phyloP scores from a whole-genome alignment of 768 basidiomycete species.

The Lactarius quietus region DNA sequence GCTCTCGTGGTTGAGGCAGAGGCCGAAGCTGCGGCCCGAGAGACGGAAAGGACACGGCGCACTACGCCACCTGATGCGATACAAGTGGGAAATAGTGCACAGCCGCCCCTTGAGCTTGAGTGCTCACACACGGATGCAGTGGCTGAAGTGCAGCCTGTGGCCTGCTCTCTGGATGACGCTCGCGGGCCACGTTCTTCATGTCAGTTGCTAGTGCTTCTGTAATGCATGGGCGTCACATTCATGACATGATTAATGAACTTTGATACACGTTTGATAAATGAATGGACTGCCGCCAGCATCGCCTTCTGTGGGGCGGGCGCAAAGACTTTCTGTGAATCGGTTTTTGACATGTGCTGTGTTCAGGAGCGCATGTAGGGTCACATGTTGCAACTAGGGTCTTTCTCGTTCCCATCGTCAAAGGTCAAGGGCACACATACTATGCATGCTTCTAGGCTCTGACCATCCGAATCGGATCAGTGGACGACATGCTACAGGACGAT shows the following conservation, averaged over 20 bases:
- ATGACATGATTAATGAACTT: background rate
- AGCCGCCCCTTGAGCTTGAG: background rate
- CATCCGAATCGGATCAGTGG: background rate
- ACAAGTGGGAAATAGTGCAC: background rate
- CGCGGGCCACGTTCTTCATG: background rate
- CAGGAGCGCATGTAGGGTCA: background rate
- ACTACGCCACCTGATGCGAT: background rate
- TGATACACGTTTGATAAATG: background rate
- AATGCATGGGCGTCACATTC: background rate
- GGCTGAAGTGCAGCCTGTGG: background rate
- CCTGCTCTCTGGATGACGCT: constrained; percentile 6
- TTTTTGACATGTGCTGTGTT: background rate
- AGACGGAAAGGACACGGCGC: constrained; percentile 13
- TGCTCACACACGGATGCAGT: background rate
- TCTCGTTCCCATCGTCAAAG: no score
- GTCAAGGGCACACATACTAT: no score
- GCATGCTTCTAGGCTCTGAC: background rate
- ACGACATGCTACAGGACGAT: background rate
- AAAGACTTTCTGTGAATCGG: background rate
- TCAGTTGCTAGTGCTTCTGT: background rate
- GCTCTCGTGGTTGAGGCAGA: constrained; percentile 48
- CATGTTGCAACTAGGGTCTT: background rate
- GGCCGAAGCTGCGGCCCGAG: constrained; percentile 28
- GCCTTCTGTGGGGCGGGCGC: background rate
- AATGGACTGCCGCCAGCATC: background rate